Evolutionary conservation across 176 grass and related monocot genomes (phyloP), one percentile per base, ranked within the genome.

Genomic region (barley (Hordeum vulgare)): DNA sequence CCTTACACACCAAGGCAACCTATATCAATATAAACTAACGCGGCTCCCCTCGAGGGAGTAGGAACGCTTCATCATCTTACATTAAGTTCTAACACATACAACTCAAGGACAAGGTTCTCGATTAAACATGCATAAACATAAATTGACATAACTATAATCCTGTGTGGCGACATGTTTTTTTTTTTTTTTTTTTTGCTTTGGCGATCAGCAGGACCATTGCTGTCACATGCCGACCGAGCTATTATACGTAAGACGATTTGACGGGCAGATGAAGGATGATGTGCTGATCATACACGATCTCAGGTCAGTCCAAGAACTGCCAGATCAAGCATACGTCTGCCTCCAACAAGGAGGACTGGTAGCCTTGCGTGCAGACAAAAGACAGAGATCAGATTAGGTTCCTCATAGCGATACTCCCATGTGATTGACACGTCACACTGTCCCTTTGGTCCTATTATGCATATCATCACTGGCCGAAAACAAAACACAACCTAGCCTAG

Each of bases 351-450:
- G 78, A 66, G 65, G 84, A 54, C 79, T 37, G 56, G 47, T 51
- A 51, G 47, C 15, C 15, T 82, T 83, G 82, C 35, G 66, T 78
- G 15, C 56, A 76, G 88, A 82, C 88, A 90, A 90, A 53, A 65
- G 84, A 66, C 78, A 63, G 42, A 86, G 84, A 90, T 90, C 84
- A 36, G 66, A 86, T 83, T 86, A 79, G 78, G 83, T 86, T 78
- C 78, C 58, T 73, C 71, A 0, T 8, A 26, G 79, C 25, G 83
- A 90, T 86, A 74, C 40, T 86, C 81, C 74, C 88, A 90, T 90
- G 88, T 86, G 88, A 58, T 75, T 13, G 63, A 80, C 74, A 86
- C 79, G 57, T 73, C 83, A 36, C 44, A 11, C 41, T 82, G 83
- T 82, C 79, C 65, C 56, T 29, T 29, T 47, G 60, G 4, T 13